Evolutionary conservation across 2,329 filamentous ascomycete genomes (phyloP).

Genomic region (Sphaerulina populicola): DNA sequence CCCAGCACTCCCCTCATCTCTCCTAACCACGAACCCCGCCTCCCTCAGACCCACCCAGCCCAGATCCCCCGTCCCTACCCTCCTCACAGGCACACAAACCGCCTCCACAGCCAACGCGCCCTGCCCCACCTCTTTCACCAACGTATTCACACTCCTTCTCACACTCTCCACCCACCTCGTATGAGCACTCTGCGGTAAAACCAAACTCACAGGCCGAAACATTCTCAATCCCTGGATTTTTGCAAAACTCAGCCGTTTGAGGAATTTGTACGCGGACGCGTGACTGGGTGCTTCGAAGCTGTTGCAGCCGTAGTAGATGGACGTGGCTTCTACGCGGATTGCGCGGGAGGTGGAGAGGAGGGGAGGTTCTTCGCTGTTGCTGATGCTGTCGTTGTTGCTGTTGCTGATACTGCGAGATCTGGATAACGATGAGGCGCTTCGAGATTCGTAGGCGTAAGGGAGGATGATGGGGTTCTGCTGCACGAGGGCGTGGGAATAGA

Average conservation of each 20-base stretch:
- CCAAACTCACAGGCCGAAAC: conserved; percentile 15
- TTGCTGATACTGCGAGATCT: not conserved
- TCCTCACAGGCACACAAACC: conserved; percentile 14
- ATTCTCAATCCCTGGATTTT: conserved; percentile 11
- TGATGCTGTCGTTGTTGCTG: not conserved
- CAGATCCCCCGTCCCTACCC: not conserved
- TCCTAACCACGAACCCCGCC: conserved; percentile 1
- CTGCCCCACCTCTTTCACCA: conserved; percentile 14
- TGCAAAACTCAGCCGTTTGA: conserved; percentile 7
- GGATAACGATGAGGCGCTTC: not conserved
- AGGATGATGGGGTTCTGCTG: conserved; percentile 11
- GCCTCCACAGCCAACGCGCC: conserved; percentile 12
- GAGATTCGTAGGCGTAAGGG: conserved; percentile 18
- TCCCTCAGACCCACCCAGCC: conserved; percentile 10
- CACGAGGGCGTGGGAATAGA: conserved; percentile 13
- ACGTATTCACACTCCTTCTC: conserved; percentile 11
- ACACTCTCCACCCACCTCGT: conserved; percentile 13
- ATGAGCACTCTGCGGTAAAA: conserved; percentile 7
- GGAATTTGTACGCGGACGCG: conserved; percentile 15
- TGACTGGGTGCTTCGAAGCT: conserved; percentile 17
- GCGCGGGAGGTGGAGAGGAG: conserved; percentile 10
- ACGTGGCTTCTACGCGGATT: conserved; percentile 18
- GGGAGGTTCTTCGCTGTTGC: conserved; percentile 9
- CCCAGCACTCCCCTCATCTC: not conserved
- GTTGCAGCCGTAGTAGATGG: conserved; percentile 21